Conservation (phyloP, 176 grass and related monocot genomes). For the Urochloa ruziziensis region DNA sequence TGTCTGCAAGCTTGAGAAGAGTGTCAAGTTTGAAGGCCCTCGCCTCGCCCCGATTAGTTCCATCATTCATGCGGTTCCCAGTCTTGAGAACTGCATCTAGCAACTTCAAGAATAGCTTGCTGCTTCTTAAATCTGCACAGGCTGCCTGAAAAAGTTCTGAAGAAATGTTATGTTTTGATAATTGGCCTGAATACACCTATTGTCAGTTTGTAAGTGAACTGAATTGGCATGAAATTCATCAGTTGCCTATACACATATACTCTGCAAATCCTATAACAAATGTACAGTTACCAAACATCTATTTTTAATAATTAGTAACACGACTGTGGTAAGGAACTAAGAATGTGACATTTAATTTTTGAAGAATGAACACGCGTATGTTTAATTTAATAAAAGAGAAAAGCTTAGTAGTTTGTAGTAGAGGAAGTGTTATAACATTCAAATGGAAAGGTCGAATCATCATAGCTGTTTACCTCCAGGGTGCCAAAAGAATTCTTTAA, state of each 20-base stretch:
- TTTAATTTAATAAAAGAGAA: background rate
- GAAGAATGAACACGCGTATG: background rate
- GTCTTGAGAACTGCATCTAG: constrained; percentile 65
- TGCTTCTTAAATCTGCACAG: constrained; percentile 75
- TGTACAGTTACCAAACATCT: background rate
- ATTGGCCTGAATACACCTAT: background rate
- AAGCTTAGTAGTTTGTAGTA: background rate
- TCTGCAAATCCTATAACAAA: background rate
- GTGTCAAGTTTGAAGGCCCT: constrained; percentile 64
- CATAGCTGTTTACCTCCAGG: constrained; percentile 59
- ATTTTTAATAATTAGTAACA: background rate
- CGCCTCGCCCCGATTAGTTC: constrained; percentile 46
- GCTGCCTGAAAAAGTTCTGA: constrained; percentile 65
- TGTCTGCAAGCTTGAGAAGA: constrained; percentile 65
- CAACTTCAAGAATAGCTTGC: constrained; percentile 67
- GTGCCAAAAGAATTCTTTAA: constrained; percentile 62
- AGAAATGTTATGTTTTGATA: constrained; percentile 53
- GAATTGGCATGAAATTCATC: background rate
- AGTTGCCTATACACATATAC: background rate
- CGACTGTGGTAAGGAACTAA: background rate
- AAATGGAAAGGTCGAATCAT: constrained; percentile 14
- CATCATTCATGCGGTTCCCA: constrained; percentile 59
- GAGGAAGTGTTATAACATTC: background rate
- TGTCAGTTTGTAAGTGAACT: background rate
- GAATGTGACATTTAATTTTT: background rate